These are phyloP conservation scores for Ganoderma leucocontextum DNA, from an alignment of 1,284 basidiomycete species.

Conservation along the genomic window DNA sequence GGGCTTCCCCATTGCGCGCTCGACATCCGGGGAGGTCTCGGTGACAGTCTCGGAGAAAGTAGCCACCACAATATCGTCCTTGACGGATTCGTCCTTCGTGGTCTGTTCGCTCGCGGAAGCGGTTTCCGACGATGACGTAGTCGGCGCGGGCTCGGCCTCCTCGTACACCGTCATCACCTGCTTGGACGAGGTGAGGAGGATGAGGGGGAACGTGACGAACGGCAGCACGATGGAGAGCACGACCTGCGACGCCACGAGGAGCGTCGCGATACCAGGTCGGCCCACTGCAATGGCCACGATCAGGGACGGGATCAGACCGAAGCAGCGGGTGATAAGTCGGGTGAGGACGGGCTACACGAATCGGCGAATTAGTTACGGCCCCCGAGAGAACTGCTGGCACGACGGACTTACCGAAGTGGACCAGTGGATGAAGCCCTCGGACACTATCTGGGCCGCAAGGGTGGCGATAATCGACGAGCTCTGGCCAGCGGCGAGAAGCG, in stretches of 20 bases:
- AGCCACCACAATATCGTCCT: neutral
- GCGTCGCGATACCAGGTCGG: conserved; percentile 74
- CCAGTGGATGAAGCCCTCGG: conserved; percentile 95
- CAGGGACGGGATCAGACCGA: conserved; percentile 88
- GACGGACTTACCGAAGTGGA: conserved; percentile 70
- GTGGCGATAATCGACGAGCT: conserved; percentile 93
- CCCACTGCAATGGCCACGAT: conserved; percentile 83
- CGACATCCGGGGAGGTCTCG: conserved; percentile 3
- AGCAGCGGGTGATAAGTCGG: conserved; percentile 82
- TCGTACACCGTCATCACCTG: conserved; percentile 70
- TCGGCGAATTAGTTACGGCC: conserved; percentile 17
- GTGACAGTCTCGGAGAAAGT: conserved; percentile 2
- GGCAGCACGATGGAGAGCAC: conserved; percentile 88
- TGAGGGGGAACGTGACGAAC: conserved; percentile 82
- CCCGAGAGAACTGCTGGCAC: neutral
- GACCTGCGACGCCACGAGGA: conserved; percentile 92
- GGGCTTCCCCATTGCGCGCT: conserved; percentile 38
- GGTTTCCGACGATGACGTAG: conserved; percentile 10
- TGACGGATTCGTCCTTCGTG: neutral
- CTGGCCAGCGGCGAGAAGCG: conserved; percentile 87
- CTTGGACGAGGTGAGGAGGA: conserved; percentile 77
- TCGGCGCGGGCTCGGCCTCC: conserved; percentile 27
- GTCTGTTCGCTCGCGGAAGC: conserved; percentile 3
- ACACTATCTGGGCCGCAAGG: conserved; percentile 90
- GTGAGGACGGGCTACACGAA: conserved; percentile 73